A percentile compares a stretch with the other conserved stretches of the same genome.
phyloP scores from a whole-genome alignment of 1,284 basidiomycete genomes.

The Cryptococcus sp. region DNA sequence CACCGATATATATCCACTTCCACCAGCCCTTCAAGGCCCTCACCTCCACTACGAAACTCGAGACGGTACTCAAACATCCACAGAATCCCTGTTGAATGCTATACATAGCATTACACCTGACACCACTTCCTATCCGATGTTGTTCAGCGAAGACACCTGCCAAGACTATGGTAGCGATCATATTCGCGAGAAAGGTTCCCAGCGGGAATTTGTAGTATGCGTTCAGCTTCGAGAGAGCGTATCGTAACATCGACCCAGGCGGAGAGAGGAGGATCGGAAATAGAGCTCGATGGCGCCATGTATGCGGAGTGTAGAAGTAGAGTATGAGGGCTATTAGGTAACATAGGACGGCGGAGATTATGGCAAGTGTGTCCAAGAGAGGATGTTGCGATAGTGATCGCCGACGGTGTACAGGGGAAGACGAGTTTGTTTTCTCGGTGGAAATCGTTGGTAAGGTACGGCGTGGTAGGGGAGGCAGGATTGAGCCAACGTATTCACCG shows the following conservation, averaged over 20 bases:
- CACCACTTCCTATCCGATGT: conserved; percentile 15
- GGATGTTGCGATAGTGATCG: conserved; percentile 13
- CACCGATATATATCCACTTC: conserved; percentile 60
- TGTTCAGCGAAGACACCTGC: conserved; percentile 68
- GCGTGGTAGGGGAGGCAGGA: conserved; percentile 60
- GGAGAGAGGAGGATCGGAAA: conserved; percentile 87
- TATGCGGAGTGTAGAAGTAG: conserved; percentile 68
- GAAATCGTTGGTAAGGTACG: background rate
- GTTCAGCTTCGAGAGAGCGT: conserved; percentile 73
- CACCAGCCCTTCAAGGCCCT: conserved; percentile 54
- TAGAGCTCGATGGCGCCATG: conserved; percentile 72
- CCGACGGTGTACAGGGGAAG: conserved; percentile 51
- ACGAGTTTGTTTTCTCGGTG: background rate
- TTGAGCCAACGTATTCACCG: conserved; percentile 31
- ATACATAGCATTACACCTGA: conserved; percentile 64
- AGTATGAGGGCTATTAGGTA: conserved; percentile 60
- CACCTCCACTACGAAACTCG: conserved; percentile 85
- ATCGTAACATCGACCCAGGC: conserved; percentile 82
- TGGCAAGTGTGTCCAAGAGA: conserved; percentile 30
- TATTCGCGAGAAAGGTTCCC: conserved; percentile 84
- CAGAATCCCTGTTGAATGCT: conserved; percentile 89
- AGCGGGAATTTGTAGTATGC: conserved; percentile 59
- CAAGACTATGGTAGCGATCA: conserved; percentile 71
- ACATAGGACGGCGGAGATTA: conserved; percentile 41
- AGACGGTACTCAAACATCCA: conserved; percentile 89